Base-by-base conservation (phyloP, 148 eudicot genomes). In the Heliamphora exappendiculata region DNA sequence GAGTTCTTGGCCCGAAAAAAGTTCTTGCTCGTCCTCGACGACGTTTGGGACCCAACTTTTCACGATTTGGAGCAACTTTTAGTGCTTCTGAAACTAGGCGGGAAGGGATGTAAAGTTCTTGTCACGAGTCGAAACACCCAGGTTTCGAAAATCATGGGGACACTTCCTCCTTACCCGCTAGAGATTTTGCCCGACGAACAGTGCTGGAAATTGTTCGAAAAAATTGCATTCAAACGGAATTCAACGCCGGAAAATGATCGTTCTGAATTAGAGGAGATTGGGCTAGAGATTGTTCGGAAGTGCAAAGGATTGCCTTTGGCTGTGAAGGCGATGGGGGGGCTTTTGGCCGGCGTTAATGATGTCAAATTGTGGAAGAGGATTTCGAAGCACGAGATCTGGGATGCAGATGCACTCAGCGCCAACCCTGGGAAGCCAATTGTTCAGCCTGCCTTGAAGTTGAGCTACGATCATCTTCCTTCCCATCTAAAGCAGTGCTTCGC, bases 321-420 rank as follows among this genome's bases (percentile, higher is more conserved):
- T 28, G 81, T 82, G 34, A 82, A 78, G 81, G 81, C 84, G n/a
- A 74, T 78, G 75, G 84, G 72, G 41, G 70, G 84, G 31, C 54
- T 78, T 17, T 78, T 82, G 64, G 70, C 47, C 29, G 78, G 81
- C 24, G 19, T 11, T 8, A 53, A 31, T 36, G 78, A 78, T 53
- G 72, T 62, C 51, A 60, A 20, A 17, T 74, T 16, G 50, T 82
- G 84, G 84, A 4, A 82, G 78, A 74, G 66, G 24, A 78, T 82
- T 41, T 29, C 59, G 24, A 75, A 14, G 53, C 58, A 78, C 34
- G 77, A 73, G 31, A 47, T 82, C 7, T 82, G 84, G 84, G 71
- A 78, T 20, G 76, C 76, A n/a, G 84, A 78, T 41, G 65, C 3
- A 17, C 26, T 45, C 4, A 39, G 19, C 24, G 13, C 67, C 22